Evolutionary conservation across 1,139 yeast species (phyloP).

Genomic region (Yamadazyma siamensis): DNA sequence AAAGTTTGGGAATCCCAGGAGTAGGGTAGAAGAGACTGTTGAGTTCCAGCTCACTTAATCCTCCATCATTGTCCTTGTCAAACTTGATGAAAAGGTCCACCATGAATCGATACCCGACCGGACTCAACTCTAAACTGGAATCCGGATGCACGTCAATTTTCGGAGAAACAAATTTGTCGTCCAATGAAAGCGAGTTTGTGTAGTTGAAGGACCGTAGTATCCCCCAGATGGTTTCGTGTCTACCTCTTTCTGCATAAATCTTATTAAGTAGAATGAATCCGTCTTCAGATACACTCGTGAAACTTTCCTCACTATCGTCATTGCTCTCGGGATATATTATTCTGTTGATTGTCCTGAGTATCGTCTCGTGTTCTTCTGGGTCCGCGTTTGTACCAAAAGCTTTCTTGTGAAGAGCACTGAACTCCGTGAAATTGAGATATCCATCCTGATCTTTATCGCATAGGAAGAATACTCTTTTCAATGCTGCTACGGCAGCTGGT

Average conservation of each 20-base stretch:
- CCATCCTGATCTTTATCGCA: constrained; percentile 93
- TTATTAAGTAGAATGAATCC: constrained; percentile 79
- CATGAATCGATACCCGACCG: constrained; percentile 86
- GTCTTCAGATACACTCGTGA: constrained; percentile 60
- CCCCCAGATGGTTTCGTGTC: constrained; percentile 97
- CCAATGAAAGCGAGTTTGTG: constrained; percentile 84
- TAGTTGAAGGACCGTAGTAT: constrained; percentile 82
- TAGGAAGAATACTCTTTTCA: constrained; percentile 76
- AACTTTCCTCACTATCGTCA: constrained; percentile 10
- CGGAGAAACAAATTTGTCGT: constrained; percentile 76
- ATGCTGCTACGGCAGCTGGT: constrained; percentile 71
- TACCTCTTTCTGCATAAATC: constrained; percentile 80
- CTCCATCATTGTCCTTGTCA: constrained; percentile 95
- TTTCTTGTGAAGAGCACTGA: constrained; percentile 62
- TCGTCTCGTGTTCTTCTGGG: constrained; percentile 27
- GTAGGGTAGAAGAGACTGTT: constrained; percentile 73
- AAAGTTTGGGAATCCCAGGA: constrained; percentile 84
- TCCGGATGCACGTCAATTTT: constrained; percentile 70
- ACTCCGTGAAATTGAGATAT: constrained; percentile 63
- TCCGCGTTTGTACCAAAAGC: constrained; percentile 59
- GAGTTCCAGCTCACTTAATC: constrained; percentile 72
- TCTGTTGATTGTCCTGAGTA: constrained; percentile 22
- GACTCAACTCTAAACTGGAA: constrained; percentile 87
- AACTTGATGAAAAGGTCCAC: constrained; percentile 85
- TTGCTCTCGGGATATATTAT: constrained; percentile 22